Evolutionary conservation across 2,329 filamentous ascomycete genomes (phyloP), one percentile per base, ranked within the genome.

Genomic region (Pyricularia sp.): DNA sequence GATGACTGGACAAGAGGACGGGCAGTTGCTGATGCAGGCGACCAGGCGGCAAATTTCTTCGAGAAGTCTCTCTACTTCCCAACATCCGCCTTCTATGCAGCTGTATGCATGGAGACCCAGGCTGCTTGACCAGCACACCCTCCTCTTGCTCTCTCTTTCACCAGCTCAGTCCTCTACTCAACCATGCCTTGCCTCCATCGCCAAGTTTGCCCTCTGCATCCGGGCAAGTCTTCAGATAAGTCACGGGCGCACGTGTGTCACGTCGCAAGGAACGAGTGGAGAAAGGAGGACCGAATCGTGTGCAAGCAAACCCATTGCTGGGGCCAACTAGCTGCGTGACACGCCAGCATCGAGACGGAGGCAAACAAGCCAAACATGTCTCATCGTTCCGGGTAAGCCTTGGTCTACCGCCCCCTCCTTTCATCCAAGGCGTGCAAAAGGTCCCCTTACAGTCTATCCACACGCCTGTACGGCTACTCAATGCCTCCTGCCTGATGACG

Each of bases 181-280:
- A 49, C 40, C 19, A 8, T 5, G 40, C 16, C 40, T 49, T 49
- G 19, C 40, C 40, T 49, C 40, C 19, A 7, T 49, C 40, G 19
- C 40, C 40, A 49, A 49, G 40, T n/a, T 7, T 8, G 19, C 40
- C 19, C 6, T 19, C 19, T 49, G 19, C 40, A 49, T 7, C 4
- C 40, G 19, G n/a, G 7, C 35, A 31, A 44, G 62, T 30, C 35
- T 44, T 30, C 24, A 63, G 40, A 63, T 40, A 26, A 28, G 26
- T 22, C 33, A 30, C 9, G 40, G 62, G 62, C 24, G 35, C 13
- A 49, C 40, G 6, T 57, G 62, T 64, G 57, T 53, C 35, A 64
- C 62, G 62, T 64, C 33, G 62, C 44, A 62, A 64, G 35, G 62
- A 64, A 64, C 62, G 22, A 33, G 62, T 64, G 62, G 62, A 64